These are phyloP conservation scores for Linnemannia exigua DNA, from an alignment of 192 early-diverging fungal species.

Conservation along the genomic window DNA sequence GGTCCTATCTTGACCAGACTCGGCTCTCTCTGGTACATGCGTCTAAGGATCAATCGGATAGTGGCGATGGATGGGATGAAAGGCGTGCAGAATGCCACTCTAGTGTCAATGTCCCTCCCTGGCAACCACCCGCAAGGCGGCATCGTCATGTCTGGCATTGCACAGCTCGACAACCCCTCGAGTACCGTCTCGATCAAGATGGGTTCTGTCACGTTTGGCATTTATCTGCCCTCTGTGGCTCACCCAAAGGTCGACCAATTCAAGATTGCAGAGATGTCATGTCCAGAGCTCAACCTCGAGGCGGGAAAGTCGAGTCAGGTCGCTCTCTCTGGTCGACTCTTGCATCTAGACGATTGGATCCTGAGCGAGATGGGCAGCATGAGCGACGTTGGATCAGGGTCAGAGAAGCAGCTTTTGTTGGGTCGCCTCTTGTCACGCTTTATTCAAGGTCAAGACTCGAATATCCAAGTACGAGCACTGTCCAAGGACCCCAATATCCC, in stretches of 20 bases:
- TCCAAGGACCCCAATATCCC: constrained; percentile 36
- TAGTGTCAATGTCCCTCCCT: constrained; percentile 41
- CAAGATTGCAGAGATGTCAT: constrained; percentile 41
- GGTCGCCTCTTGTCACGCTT: constrained; percentile 40
- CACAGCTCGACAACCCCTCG: constrained; percentile 46
- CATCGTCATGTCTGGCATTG: constrained; percentile 36
- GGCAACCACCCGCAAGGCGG: constrained; percentile 41
- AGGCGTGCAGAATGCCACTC: constrained; percentile 36
- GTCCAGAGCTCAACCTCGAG: constrained; percentile 17
- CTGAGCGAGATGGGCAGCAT: background rate
- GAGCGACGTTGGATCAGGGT: background rate
- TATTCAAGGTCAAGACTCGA: constrained; percentile 44
- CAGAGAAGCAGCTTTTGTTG: constrained; percentile 44
- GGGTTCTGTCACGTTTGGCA: constrained; percentile 41
- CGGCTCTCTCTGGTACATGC: constrained; percentile 41
- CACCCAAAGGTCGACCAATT: constrained; percentile 41
- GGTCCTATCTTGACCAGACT: constrained; percentile 34
- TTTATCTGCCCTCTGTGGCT: constrained; percentile 32
- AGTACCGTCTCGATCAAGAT: constrained; percentile 29
- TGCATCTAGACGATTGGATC: constrained; percentile 53
- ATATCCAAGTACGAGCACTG: constrained; percentile 49
- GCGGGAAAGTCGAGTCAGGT: constrained; percentile 29
- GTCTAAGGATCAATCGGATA: constrained; percentile 15
- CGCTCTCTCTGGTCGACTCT: constrained; percentile 35
- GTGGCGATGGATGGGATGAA: constrained; percentile 40